Evolutionary conservation across 352 stramenopile species (phyloP).

Genomic region (Phytophthora syringae): DNA sequence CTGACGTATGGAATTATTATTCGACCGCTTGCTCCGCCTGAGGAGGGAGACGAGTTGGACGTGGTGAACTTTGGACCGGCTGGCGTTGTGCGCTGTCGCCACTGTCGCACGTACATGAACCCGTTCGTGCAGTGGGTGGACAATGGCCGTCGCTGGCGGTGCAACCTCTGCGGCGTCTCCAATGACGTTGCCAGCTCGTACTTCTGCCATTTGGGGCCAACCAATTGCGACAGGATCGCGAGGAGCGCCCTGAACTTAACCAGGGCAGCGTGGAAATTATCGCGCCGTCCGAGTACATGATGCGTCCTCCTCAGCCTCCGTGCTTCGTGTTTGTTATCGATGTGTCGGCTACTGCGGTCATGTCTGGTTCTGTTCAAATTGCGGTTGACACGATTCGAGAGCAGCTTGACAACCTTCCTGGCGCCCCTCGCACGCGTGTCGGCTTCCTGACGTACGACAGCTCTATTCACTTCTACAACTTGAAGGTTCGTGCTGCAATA

Average conservation of each 20-base stretch:
- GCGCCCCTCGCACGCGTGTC: constrained; percentile 75
- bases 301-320: constrained; percentile 86
- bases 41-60: constrained; percentile 73
- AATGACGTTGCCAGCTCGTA: constrained; percentile 95
- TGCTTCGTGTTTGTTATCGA: constrained; percentile 93
- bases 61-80: constrained; percentile 89
- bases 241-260: constrained; percentile 87
- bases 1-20: constrained; percentile 88
- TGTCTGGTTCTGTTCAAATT: constrained; percentile 74
- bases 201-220: constrained; percentile 97
- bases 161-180: constrained; percentile 89
- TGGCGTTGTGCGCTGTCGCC: constrained; percentile 87
- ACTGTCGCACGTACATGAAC: constrained; percentile 92
- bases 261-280: constrained; percentile 86
- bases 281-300: constrained; percentile 90
- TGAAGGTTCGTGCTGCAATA: constrained; percentile 59
- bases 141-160: constrained; percentile 87
- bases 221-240: constrained; percentile 93
- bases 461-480: constrained; percentile 90
- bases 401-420: constrained; percentile 82
- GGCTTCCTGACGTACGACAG: constrained; percentile 91
- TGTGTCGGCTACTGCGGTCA: constrained; percentile 77
- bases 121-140: constrained; percentile 92
- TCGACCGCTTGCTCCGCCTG: constrained; percentile 74
- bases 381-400: constrained; percentile 80